Evolutionary conservation across 768 basidiomycete genomes (phyloP), one percentile per base, ranked within the genome.

Genomic region (Calocybe indica): DNA sequence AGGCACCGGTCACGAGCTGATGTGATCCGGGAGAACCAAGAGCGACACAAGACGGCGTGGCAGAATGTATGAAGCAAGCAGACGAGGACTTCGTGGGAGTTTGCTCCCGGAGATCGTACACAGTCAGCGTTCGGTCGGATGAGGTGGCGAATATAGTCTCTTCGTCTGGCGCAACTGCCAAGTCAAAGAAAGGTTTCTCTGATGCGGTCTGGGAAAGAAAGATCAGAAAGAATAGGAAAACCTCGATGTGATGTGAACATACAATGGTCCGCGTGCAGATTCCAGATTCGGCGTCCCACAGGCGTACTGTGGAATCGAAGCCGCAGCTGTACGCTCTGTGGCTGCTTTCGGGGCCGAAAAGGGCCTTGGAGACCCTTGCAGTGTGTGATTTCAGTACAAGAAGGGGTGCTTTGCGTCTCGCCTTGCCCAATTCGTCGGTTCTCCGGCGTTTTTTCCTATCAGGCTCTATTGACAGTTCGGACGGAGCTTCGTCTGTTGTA

Each of bases 291-390:
- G 85, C 71, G 58, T 96, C 92, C 95, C 95, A 99, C 2, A 75
- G 69, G 15, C 92, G 74, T 5, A 97, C 81, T 0, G 91, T 91
- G 29, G 93, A 95, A 65, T 96, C 94, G 59, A 91, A 90, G 0
- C 90, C 88, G 58, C 84, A 85, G 55, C 88, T 91, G 52, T 82
- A 80, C 29, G 83, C 92, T 29, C 52, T 57, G 44, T 59, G 33
- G 42, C 50, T 50, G 44, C 58, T 43, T 33, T 10, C 45, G 36
- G 52, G 60, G 43, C 66, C 72, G 66, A 88, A 94, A 0, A 79
- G 58, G 3, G 79, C 84, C 33, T 78, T 82, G 5, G 91, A 92
- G 1, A 97, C 85, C 9, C 90, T 74, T 13, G 76, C 86, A 0
- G 83, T 83, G 62, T 98, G 96, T 0, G 87, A 90, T 54, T 87